These are phyloP conservation scores for Acer negundo DNA, from an alignment of 345 rosid species.

Conservation along the genomic window DNA sequence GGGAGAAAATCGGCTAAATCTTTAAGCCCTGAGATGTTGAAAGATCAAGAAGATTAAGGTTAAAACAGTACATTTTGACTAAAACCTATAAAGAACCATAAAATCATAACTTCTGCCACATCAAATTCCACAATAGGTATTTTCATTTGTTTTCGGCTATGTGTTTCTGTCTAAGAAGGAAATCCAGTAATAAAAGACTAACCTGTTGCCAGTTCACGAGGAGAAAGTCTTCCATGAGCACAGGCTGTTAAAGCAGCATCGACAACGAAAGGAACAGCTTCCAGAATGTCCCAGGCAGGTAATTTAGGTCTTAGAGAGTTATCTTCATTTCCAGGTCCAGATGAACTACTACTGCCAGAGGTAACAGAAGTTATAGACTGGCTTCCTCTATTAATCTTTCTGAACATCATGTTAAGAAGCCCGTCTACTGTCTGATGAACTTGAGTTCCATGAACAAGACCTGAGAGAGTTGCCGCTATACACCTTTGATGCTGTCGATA, in stretches of 20 bases:
- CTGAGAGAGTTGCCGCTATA: slow-evolving; percentile 84
- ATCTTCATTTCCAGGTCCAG: slow-evolving; percentile 74
- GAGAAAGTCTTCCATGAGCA: slow-evolving; percentile 90
- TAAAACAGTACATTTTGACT: slow-evolving; percentile 11
- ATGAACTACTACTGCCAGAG: slow-evolving; percentile 82
- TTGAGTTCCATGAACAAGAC: slow-evolving; percentile 79
- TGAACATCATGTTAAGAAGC: slow-evolving; percentile 81
- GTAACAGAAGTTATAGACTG: slow-evolving; percentile 61
- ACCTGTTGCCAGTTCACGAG: slow-evolving; percentile 99
- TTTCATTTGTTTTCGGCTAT: not conserved
- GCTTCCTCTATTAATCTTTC: slow-evolving; percentile 62
- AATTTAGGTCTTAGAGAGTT: slow-evolving; percentile 57
- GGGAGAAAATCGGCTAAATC: slow-evolving; percentile 96
- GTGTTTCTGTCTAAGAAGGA: not conserved
- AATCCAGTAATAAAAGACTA: slow-evolving; percentile 25
- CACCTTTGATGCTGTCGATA: slow-evolving; percentile 89
- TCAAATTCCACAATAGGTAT: not conserved
- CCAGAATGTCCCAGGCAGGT: slow-evolving; percentile 97
- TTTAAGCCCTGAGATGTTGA: slow-evolving; percentile 70
- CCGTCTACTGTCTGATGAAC: slow-evolving; percentile 82
- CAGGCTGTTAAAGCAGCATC: slow-evolving; percentile 98
- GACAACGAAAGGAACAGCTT: slow-evolving; percentile 88
- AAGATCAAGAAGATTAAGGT: not conserved
- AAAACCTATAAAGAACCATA: not conserved
- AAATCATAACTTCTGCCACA: slow-evolving; percentile 8